Conservation (phyloP, 1,139 yeast species). For the Nakaseomyces glabratus region DNA sequence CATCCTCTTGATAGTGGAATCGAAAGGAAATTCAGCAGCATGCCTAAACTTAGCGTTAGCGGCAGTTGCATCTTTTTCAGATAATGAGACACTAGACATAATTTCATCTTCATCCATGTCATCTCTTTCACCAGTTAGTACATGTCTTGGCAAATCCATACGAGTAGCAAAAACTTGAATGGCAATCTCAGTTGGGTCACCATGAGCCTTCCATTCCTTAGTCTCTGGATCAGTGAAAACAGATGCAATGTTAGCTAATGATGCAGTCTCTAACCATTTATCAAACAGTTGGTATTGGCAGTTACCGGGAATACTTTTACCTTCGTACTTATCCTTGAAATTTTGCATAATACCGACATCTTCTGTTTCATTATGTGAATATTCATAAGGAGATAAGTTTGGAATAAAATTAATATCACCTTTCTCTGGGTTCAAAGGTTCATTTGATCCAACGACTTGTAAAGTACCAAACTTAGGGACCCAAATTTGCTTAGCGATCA, state of each 20-base stretch:
- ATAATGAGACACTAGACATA: background rate
- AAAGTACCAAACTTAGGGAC: slow-evolving; percentile 68
- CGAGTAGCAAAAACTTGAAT: slow-evolving; percentile 46
- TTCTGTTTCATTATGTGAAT: slow-evolving; percentile 46
- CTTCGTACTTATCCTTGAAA: slow-evolving; percentile 36
- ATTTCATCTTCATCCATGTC: slow-evolving; percentile 32
- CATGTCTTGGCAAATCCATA: slow-evolving; percentile 54
- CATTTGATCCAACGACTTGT: slow-evolving; percentile 49
- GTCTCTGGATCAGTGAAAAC: slow-evolving; percentile 56
- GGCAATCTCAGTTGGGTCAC: slow-evolving; percentile 95
- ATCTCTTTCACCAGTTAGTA: slow-evolving; percentile 56
- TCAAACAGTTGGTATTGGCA: slow-evolving; percentile 37
- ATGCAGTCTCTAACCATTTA: slow-evolving; percentile 60
- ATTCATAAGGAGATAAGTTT: slow-evolving; percentile 37
- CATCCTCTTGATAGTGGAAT: slow-evolving; percentile 83
- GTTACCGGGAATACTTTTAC: slow-evolving; percentile 35
- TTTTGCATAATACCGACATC: slow-evolving; percentile 37
- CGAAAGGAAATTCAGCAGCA: slow-evolving; percentile 76
- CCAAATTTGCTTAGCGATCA: slow-evolving; percentile 88
- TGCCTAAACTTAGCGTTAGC: slow-evolving; percentile 15
- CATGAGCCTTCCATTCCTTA: slow-evolving; percentile 48
- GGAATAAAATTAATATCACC: slow-evolving; percentile 45
- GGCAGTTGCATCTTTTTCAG: slow-evolving; percentile 5
- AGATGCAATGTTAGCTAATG: slow-evolving; percentile 74
- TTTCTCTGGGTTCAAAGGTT: slow-evolving; percentile 63